phyloP scores from a whole-genome alignment of 768 basidiomycete genomes.

The Tephrocybe sp. region DNA sequence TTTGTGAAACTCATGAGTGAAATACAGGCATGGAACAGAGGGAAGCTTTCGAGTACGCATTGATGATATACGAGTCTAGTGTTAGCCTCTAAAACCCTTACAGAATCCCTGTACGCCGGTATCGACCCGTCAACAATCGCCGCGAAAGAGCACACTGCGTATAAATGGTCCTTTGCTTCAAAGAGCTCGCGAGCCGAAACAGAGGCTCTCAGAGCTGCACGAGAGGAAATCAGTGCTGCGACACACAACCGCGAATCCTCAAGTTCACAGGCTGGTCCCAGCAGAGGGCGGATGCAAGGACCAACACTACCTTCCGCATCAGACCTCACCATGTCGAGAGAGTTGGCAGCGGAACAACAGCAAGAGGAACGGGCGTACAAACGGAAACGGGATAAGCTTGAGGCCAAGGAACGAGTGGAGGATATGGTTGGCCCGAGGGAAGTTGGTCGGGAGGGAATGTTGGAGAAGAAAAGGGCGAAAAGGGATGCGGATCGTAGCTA shows the following conservation, averaged over 20 bases:
- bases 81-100: background rate
- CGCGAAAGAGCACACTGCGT: constrained; percentile 73
- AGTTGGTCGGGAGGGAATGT: constrained; percentile 78
- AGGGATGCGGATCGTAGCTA: constrained; percentile 72
- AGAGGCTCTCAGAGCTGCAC: constrained; percentile 56
- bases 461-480: constrained; percentile 81
- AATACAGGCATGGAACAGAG: constrained; percentile 77
- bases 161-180: constrained; percentile 86
- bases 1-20: background rate
- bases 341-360: constrained; percentile 52
- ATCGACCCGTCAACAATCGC: constrained; percentile 53
- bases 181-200: constrained; percentile 60
- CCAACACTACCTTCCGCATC: constrained; percentile 69
- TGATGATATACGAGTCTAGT: background rate
- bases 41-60: constrained; percentile 62
- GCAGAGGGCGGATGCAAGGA: constrained; percentile 51
- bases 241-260: constrained; percentile 34
- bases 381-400: constrained; percentile 66
- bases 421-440: constrained; percentile 80
- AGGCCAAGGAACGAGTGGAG: constrained; percentile 69
- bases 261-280: constrained; percentile 23
- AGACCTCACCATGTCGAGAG: constrained; percentile 70
- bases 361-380: constrained; percentile 53
- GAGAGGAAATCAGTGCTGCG: constrained; percentile 57
- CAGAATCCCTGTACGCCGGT: constrained; percentile 61